These are phyloP conservation scores for Globisporangium paroecandrum DNA, from an alignment of 352 stramenopile genomes.

Conservation along the genomic window DNA sequence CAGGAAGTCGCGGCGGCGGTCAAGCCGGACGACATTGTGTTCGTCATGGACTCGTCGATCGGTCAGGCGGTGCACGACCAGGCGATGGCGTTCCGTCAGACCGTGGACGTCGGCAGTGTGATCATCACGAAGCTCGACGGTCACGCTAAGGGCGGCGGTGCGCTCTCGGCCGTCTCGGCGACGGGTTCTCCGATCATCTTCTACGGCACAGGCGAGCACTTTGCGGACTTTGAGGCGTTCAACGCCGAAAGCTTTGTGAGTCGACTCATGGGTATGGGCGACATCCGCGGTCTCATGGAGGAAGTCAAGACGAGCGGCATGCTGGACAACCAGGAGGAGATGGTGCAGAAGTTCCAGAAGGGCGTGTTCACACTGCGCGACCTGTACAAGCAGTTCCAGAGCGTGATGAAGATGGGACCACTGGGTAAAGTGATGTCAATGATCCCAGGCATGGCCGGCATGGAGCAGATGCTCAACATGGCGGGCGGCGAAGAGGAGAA, in stretches of 20 bases:
- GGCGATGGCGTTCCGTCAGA: slow-evolving; percentile 93
- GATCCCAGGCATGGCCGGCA: slow-evolving; percentile 94
- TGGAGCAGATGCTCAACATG: slow-evolving; percentile 89
- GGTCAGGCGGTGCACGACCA: slow-evolving; percentile 98
- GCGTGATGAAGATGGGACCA: slow-evolving; percentile 97
- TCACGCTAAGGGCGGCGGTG: slow-evolving; percentile 98
- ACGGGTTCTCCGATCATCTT: slow-evolving; percentile 98
- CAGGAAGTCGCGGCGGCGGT: slow-evolving; percentile 96
- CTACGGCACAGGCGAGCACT: slow-evolving; percentile 97
- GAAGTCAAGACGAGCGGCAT: slow-evolving; percentile 91
- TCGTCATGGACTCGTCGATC: slow-evolving; percentile 99
- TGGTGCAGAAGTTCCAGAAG: slow-evolving; percentile 96
- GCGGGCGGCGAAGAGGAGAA: slow-evolving; percentile 91
- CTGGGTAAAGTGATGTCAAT: slow-evolving; percentile 98
- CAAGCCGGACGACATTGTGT: slow-evolving; percentile 95
- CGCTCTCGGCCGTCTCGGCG: slow-evolving; percentile 96
- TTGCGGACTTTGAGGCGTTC: slow-evolving; percentile 98
- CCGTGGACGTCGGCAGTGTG: slow-evolving; percentile 96
- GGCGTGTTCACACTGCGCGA: slow-evolving; percentile 96
- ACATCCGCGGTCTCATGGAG: slow-evolving; percentile 95
- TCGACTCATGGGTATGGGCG: slow-evolving; percentile 97
- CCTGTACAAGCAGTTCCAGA: slow-evolving; percentile 99
- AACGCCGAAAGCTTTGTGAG: slow-evolving; percentile 97
- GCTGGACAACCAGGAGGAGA: slow-evolving; percentile 93
- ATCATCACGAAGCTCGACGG: slow-evolving; percentile 99